phyloP scores from a whole-genome alignment of 2,329 filamentous ascomycete species.

The Aspergillus novofumigatus region DNA sequence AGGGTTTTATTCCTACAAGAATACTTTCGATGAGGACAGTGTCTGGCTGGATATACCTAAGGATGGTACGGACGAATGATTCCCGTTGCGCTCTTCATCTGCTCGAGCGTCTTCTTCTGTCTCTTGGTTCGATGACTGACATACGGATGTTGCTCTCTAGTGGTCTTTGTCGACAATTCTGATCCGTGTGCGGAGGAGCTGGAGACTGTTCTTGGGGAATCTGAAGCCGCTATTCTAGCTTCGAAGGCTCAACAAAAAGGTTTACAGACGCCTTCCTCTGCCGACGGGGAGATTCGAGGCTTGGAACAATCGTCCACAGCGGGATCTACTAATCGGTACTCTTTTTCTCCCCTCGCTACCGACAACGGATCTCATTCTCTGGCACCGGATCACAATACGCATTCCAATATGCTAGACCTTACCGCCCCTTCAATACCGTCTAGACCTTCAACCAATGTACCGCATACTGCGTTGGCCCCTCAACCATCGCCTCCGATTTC shows the following conservation, averaged over 20 bases:
- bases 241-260: conserved; percentile 29
- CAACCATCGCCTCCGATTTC: conserved; percentile 43
- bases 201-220: conserved; percentile 31
- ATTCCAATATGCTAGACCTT: conserved; percentile 15
- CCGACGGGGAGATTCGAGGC: conserved; percentile 44
- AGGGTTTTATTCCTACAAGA: conserved; percentile 63
- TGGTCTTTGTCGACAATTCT: conserved; percentile 59
- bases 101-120: not conserved
- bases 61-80: conserved; percentile 41
- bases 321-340: conserved; percentile 41
- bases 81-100: not conserved
- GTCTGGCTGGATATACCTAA: conserved; percentile 62
- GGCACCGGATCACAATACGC: conserved; percentile 12
- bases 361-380: conserved; percentile 22
- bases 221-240: conserved; percentile 26
- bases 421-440: conserved; percentile 18
- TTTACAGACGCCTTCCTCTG: conserved; percentile 18
- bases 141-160: conserved; percentile 27
- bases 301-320: conserved; percentile 53
- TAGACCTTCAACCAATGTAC: conserved; percentile 31
- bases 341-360: conserved; percentile 21
- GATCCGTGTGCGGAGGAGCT: conserved; percentile 57
- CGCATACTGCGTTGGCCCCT: conserved; percentile 29
- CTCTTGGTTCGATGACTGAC: not conserved
- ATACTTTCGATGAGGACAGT: conserved; percentile 58